These are phyloP conservation scores for Mucor velutinosus DNA, from an alignment of 371 early-diverging fungal genomes.

Conservation along the genomic window DNA sequence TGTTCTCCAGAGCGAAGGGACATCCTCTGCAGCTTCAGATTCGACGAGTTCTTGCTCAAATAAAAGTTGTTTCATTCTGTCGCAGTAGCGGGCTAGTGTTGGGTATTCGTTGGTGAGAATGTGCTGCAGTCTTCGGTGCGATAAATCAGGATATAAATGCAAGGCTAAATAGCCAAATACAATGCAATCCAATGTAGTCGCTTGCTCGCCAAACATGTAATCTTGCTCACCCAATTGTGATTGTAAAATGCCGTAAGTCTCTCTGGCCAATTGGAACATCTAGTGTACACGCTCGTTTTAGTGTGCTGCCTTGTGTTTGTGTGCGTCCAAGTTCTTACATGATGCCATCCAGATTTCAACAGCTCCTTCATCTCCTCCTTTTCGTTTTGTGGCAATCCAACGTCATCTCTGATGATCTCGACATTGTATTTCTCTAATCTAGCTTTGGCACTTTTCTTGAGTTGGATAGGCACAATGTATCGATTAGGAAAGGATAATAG, in stretches of 20 bases:
- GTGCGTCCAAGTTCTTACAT: constrained; percentile 21
- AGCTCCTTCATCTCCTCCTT: constrained; percentile 51
- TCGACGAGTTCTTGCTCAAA: constrained; percentile 33
- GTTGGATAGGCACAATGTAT: constrained; percentile 63
- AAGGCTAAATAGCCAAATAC: constrained; percentile 72
- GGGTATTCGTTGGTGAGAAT: constrained; percentile 64
- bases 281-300: constrained; percentile 11
- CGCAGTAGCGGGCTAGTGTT: constrained; percentile 57
- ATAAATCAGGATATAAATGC: constrained; percentile 65
- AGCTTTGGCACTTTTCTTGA: constrained; percentile 57
- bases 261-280: constrained; percentile 60
- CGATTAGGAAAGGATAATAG: constrained; percentile 66
- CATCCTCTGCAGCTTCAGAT: constrained; percentile 41
- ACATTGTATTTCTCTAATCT: constrained; percentile 55
- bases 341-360: constrained; percentile 51
- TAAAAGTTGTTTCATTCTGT: constrained; percentile 46
- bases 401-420: constrained; percentile 42
- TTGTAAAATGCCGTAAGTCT: constrained; percentile 59
- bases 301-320: background rate
- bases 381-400: constrained; percentile 44
- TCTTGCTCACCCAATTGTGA: constrained; percentile 60
- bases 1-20: constrained; percentile 59
- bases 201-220: constrained; percentile 69
- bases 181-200: constrained; percentile 68
- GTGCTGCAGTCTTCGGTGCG: constrained; percentile 62